Percentiles rank a stretch among this genome's conserved stretches.
Evolutionary conservation across 495 filamentous ascomycete genomes (phyloP).

Genomic region (Bryoglossum gracile): DNA sequence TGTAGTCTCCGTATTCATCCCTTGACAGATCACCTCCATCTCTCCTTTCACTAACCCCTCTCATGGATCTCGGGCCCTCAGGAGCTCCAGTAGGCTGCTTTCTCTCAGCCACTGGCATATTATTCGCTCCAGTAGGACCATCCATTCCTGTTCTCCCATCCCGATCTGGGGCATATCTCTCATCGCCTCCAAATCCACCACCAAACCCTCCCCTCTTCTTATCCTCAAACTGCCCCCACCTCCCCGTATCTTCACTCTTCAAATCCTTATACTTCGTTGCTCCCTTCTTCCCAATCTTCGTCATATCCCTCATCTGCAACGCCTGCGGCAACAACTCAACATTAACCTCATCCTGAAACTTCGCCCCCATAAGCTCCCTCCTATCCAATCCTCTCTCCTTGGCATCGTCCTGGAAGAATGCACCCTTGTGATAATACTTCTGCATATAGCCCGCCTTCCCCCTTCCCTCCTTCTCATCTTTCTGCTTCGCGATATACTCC

Average conservation of each 20-base stretch:
- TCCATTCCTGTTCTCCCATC: constrained; percentile 33
- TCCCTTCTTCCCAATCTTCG: constrained; percentile 86
- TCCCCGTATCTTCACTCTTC: constrained; percentile 84
- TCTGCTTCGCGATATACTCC: constrained; percentile 67
- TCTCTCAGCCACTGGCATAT: constrained; percentile 50
- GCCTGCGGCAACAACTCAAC: constrained; percentile 82
- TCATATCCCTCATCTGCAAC: constrained; percentile 90
- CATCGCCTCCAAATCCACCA: constrained; percentile 47
- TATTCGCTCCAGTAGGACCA: constrained; percentile 53
- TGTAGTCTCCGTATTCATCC: constrained; percentile 13
- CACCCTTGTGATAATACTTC: constrained; percentile 94
- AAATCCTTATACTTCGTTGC: constrained; percentile 86
- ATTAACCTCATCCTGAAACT: constrained; percentile 75
- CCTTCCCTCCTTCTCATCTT: constrained; percentile 75
- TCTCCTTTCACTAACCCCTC: too few relatives aligned
- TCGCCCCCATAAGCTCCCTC: constrained; percentile 72
- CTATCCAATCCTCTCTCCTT: constrained; percentile 64
- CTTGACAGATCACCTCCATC: constrained; percentile 27
- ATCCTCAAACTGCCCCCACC: constrained; percentile 63
- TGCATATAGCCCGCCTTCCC: constrained; percentile 91
- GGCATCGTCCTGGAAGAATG: constrained; percentile 82
- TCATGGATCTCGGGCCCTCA: constrained; percentile 29
- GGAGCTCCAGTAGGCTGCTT: constrained; percentile 33
- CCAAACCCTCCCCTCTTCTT: constrained; percentile 39
- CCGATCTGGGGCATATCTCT: constrained; percentile 65